Percentiles rank a stretch among this genome's conserved stretches.
Conservation (phyloP, 495 filamentous ascomycete species). For the Penicillium salamii region DNA sequence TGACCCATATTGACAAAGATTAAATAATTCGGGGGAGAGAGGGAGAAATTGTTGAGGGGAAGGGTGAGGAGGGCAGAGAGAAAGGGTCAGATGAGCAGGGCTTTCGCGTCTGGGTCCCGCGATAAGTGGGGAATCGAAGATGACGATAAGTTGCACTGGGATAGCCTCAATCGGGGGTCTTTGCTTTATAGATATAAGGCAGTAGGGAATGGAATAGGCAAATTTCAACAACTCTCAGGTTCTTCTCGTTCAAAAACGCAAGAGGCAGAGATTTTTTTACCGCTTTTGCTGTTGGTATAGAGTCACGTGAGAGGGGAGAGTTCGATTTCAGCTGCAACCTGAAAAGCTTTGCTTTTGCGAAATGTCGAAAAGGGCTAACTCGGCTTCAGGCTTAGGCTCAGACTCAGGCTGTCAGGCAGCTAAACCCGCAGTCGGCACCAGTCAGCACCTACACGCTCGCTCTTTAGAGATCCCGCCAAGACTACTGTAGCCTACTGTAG, state of each 20-base stretch:
- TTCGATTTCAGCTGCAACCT: too few species aligned
- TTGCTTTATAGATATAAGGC: too few species aligned
- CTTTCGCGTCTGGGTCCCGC: slow-evolving; percentile 30
- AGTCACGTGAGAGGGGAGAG: slow-evolving; percentile 9
- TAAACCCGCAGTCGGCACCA: too few species aligned
- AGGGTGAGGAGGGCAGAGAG: slow-evolving; percentile 10
- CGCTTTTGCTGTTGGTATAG: slow-evolving; percentile 12
- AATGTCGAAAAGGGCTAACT: too few species aligned
- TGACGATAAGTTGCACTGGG: slow-evolving; percentile 15
- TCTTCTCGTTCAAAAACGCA: too few species aligned
- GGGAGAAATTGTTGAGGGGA: slow-evolving; percentile 9
- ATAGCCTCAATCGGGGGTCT: neutral
- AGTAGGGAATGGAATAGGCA: too few species aligned
- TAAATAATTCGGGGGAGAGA: slow-evolving; percentile 25
- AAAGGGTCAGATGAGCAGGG: slow-evolving; percentile 31
- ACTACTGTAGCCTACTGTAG: too few species aligned
- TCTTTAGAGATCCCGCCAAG: too few species aligned
- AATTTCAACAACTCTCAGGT: too few species aligned
- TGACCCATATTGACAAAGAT: slow-evolving; percentile 74
- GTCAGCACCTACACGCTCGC: too few species aligned
- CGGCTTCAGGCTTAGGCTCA: too few species aligned
- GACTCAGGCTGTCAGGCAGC: too few species aligned
- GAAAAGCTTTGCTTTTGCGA: neutral
- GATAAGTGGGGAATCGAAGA: slow-evolving; percentile 28
- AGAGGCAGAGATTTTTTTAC: slow-evolving; percentile 23